Evolutionary conservation across 257 asterid species (phyloP).

Genomic region (Solanum arcanum): DNA sequence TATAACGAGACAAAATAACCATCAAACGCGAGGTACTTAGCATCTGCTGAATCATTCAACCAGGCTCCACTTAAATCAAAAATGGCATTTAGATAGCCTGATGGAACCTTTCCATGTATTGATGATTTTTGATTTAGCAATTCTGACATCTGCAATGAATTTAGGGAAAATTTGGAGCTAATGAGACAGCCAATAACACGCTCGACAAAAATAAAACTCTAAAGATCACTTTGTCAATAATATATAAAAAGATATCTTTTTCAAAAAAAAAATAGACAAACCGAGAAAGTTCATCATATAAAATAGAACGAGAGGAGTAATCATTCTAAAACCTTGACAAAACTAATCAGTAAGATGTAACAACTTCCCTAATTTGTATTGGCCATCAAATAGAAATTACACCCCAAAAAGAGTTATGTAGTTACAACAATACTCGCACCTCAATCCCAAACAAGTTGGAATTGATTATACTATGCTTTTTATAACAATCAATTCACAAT

Average conservation of each 20-base stretch:
- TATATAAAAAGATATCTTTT: not conserved
- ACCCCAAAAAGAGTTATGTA: not conserved
- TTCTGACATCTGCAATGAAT: slow-evolving; percentile 82
- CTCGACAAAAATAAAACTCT: not conserved
- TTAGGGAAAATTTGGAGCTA: not conserved
- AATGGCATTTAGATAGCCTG: slow-evolving; percentile 78
- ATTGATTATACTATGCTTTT: not conserved
- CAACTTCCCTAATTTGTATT: not conserved
- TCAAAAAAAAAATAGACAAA: not conserved
- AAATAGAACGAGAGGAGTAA: not conserved
- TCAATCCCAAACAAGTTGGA: not conserved
- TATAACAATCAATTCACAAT: not conserved
- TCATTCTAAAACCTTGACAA: not conserved
- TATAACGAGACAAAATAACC: slow-evolving; percentile 88
- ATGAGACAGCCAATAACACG: not conserved
- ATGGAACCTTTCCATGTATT: slow-evolving; percentile 85
- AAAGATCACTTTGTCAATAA: not conserved
- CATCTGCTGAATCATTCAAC: slow-evolving; percentile 85
- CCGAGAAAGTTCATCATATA: not conserved
- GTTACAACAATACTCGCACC: not conserved
- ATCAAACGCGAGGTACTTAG: slow-evolving; percentile 78
- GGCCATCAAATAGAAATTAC: not conserved
- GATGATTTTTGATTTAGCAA: slow-evolving; percentile 87
- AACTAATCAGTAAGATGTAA: not conserved
- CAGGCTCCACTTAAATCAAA: slow-evolving; percentile 91